phyloP scores from a whole-genome alignment of 495 filamentous ascomycete genomes.

The Hamigera avellanea region DNA sequence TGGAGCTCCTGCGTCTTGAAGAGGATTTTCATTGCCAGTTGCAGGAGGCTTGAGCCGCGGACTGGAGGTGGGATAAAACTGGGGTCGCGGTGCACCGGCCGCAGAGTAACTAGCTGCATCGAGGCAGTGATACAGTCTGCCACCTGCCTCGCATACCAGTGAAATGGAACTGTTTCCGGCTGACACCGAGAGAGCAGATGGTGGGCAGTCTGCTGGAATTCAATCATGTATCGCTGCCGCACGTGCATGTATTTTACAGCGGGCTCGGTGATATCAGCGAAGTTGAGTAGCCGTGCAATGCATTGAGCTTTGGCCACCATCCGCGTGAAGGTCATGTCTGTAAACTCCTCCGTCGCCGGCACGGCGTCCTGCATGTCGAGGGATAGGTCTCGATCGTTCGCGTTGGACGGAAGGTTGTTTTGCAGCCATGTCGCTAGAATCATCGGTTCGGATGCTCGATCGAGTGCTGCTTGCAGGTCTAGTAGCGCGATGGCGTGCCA shows the following conservation, averaged over 20 bases:
- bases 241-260: constrained; percentile 11
- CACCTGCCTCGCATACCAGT: constrained; percentile 15
- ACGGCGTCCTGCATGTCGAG: constrained; percentile 7
- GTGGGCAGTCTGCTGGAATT: constrained; percentile 15
- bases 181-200: constrained; percentile 13
- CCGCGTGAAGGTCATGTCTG: constrained; percentile 23
- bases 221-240: constrained; percentile 17
- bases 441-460: constrained; percentile 29
- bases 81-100: constrained; percentile 16
- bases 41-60: constrained; percentile 14
- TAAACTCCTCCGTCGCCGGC: constrained; percentile 16
- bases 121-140: constrained; percentile 14
- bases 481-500: constrained; percentile 26
- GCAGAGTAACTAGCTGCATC: constrained; percentile 21
- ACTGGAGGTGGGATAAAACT: constrained; percentile 17
- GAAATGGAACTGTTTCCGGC: constrained; percentile 14
- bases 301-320: constrained; percentile 15
- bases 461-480: constrained; percentile 22
- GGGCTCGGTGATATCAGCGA: constrained; percentile 16
- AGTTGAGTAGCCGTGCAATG: constrained; percentile 16
- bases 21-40: constrained; percentile 20
- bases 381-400: constrained; percentile 27
- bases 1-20: constrained; percentile 10
- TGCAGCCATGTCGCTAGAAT: constrained; percentile 22
- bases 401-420: constrained; percentile 16